Conservation (phyloP, 495 filamentous ascomycete species). For the Penicillium ochrochloron region DNA sequence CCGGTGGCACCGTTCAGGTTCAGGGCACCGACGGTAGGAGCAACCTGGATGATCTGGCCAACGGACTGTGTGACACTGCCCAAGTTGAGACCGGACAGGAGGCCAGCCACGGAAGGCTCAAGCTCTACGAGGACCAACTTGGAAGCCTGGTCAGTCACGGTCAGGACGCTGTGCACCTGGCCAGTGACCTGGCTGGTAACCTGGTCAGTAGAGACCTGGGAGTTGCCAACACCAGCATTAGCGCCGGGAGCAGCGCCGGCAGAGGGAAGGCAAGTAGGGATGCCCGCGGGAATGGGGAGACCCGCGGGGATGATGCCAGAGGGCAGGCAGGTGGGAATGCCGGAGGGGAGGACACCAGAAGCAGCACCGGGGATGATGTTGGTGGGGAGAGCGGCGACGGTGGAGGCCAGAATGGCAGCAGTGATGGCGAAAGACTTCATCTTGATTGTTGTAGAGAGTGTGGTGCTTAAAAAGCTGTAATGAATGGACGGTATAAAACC, state of each 20-base stretch:
- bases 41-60: conserved; percentile 26
- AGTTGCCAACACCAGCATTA: neutral
- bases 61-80: conserved; percentile 20
- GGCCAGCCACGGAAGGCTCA: conserved; percentile 18
- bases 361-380: conserved; percentile 19
- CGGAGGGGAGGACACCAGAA: conserved; percentile 17
- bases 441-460: conserved; percentile 28
- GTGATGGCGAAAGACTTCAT: conserved; percentile 34
- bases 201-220: conserved; percentile 5
- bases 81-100: conserved; percentile 25
- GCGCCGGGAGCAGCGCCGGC: conserved; percentile 1
- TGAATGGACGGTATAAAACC: conserved; percentile 37
- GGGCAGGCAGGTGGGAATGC: conserved; percentile 24
- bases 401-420: conserved; percentile 31
- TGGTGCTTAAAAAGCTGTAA: conserved; percentile 26
- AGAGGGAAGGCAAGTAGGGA: conserved; percentile 19
- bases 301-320: conserved; percentile 23
- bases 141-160: conserved; percentile 27
- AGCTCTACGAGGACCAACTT: conserved; percentile 29
- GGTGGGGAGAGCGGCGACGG: conserved; percentile 31
- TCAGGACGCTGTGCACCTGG: conserved; percentile 23
- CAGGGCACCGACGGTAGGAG: conserved; percentile 19
- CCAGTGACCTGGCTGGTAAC: neutral
- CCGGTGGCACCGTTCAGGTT: conserved; percentile 18
- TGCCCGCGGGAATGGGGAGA: conserved; percentile 16